Evolutionary conservation across 108 stramenopile species (phyloP), one percentile per base, ranked within the genome.

Genomic region (Cylindrotheca closterium): DNA sequence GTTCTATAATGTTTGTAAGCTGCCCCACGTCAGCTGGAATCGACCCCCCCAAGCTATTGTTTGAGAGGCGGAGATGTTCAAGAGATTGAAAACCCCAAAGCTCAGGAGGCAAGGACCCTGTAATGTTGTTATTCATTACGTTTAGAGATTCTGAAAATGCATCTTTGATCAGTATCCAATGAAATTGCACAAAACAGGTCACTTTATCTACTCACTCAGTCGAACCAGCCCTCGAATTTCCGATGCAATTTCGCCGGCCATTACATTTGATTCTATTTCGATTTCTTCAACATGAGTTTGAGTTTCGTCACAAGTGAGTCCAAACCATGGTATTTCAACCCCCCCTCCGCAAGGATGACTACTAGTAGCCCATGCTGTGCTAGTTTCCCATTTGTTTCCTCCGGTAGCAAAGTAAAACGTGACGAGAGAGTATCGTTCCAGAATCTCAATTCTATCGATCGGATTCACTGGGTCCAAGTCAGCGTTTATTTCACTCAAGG

Each of bases 61-160:
- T 27, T 30, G 74, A 63, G 0, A 85, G 27, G 46, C 68, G 62
- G 2, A 86, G 57, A 47, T 64, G 67, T 21, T 69, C 42, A 46
- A 83, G 30, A 4, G 53, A 51, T 29, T 56, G 27, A 1, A 85
- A 23, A 15, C 55, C 47, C 51, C 79, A 82, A 5, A 88, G 42
- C 50, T 82, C 78, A 21, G 60, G 61, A 23, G 86, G 86, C 42
- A 91, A 54, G 1, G 78, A 78, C 15, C 86, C 84, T 2, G 67
- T 61, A 26, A 91, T 51, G 47, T 59, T 47, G 70, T 91, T 91
- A 26, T 66, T 53, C 2, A 65, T 59, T 52, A 84, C 57, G 56
- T 79, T 71, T 10, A 91, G 67, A 31, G n/a, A n/a, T n/a, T n/a
- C n/a, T n/a, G n/a, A n/a, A n/a, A n/a, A n/a, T n/a, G n/a, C n/a